Evolutionary conservation across 2,329 filamentous ascomycete genomes (phyloP).

Genomic region (Cercospora citrullina): DNA sequence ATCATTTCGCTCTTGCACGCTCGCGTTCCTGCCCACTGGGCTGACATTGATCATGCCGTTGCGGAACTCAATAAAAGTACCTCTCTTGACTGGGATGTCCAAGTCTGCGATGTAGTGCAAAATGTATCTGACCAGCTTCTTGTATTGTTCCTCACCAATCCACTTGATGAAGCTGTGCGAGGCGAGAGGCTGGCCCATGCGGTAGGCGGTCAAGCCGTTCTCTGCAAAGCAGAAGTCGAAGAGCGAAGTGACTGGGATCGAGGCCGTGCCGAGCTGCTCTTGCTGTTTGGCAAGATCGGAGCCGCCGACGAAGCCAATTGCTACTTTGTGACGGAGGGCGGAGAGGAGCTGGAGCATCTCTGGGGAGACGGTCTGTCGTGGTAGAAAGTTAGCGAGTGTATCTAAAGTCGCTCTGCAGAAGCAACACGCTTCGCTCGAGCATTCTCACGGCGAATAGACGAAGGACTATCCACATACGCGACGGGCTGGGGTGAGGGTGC

Average conservation of each 20-base stretch:
- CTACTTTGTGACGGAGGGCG: slow-evolving; percentile 78
- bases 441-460: not conserved
- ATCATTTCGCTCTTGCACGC: slow-evolving; percentile 72
- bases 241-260: slow-evolving; percentile 71
- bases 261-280: slow-evolving; percentile 79
- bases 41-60: slow-evolving; percentile 90
- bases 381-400: slow-evolving; percentile 10
- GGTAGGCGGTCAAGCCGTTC: slow-evolving; percentile 91
- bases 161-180: slow-evolving; percentile 86
- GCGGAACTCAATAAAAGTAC: slow-evolving; percentile 84
- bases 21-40: slow-evolving; percentile 84
- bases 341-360: slow-evolving; percentile 83
- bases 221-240: slow-evolving; percentile 99
- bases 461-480: slow-evolving; percentile 55
- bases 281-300: slow-evolving; percentile 92
- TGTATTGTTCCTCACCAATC: slow-evolving; percentile 84
- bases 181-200: slow-evolving; percentile 72
- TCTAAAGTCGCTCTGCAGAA: not conserved
- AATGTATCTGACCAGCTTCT: slow-evolving; percentile 72
- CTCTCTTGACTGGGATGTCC: slow-evolving; percentile 78
- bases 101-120: slow-evolving; percentile 83
- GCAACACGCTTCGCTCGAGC: not conserved
- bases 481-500: slow-evolving; percentile 81
- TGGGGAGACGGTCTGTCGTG: slow-evolving; percentile 56
- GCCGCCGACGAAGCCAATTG: slow-evolving; percentile 90